phyloP scores from a whole-genome alignment of 495 filamentous ascomycete genomes.

The Neurospora sp. region DNA sequence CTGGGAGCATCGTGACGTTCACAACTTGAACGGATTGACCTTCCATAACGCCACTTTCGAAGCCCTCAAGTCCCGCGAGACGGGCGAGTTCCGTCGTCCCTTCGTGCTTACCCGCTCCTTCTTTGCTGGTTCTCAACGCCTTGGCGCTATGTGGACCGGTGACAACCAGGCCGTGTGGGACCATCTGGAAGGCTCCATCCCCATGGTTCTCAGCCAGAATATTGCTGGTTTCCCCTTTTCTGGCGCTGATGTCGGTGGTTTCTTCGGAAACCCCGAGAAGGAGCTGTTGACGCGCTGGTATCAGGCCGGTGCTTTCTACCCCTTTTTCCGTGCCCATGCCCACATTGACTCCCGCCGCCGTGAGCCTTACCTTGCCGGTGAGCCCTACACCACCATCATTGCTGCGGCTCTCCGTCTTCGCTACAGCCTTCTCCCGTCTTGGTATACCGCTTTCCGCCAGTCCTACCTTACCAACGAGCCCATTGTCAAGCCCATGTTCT shows the following conservation, averaged over 20 bases:
- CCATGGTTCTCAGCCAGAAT: slow-evolving; percentile 87
- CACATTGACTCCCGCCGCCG: slow-evolving; percentile 92
- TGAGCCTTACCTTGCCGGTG: slow-evolving; percentile 81
- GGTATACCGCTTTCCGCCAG: slow-evolving; percentile 95
- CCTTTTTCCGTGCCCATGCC: slow-evolving; percentile 96
- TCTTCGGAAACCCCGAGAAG: slow-evolving; percentile 91
- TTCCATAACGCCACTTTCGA: slow-evolving; percentile 88
- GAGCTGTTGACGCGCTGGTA: slow-evolving; percentile 93
- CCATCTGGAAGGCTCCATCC: slow-evolving; percentile 75
- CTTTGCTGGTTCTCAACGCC: slow-evolving; percentile 79
- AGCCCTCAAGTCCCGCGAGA: slow-evolving; percentile 68
- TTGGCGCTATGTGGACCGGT: slow-evolving; percentile 95
- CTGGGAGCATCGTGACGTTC: slow-evolving; percentile 96
- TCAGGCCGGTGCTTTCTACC: slow-evolving; percentile 93
- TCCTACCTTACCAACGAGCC: slow-evolving; percentile 73
- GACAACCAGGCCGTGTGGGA: slow-evolving; percentile 92
- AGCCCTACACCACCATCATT: slow-evolving; percentile 79
- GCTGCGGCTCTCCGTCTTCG: slow-evolving; percentile 76
- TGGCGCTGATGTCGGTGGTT: slow-evolving; percentile 93
- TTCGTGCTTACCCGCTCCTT: slow-evolving; percentile 91
- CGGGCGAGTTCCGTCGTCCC: slow-evolving; percentile 63
- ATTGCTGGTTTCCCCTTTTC: slow-evolving; percentile 91
- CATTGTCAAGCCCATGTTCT: slow-evolving; percentile 85
- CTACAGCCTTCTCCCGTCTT: slow-evolving; percentile 81
- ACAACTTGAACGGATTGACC: slow-evolving; percentile 90